These are phyloP conservation scores for Orychophragmus violaceus DNA, from an alignment of 345 rosid species.

Conservation along the genomic window DNA sequence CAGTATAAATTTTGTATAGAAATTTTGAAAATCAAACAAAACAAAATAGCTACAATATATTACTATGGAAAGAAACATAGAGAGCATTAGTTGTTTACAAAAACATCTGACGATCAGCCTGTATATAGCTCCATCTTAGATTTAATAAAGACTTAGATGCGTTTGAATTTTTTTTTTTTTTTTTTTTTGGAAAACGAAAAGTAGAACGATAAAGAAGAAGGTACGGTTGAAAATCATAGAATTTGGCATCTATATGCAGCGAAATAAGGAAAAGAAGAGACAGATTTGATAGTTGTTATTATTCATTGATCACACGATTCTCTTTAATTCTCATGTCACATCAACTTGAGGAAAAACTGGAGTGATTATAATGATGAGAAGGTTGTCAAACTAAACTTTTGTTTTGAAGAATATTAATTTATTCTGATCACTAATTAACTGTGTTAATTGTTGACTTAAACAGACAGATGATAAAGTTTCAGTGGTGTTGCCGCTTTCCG, in stretches of 20 bases:
- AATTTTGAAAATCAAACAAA: no score
- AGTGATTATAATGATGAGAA: constrained; percentile 23
- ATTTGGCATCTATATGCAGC: background rate
- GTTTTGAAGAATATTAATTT: background rate
- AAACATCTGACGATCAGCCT: no score
- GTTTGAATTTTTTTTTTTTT: background rate
- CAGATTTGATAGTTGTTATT: constrained; percentile 30
- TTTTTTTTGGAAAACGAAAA: no score
- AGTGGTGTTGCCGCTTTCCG: constrained; percentile 19
- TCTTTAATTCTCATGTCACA: constrained; percentile 7
- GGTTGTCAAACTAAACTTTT: background rate
- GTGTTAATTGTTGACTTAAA: constrained; percentile 32
- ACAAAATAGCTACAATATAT: no score
- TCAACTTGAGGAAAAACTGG: constrained; percentile 7
- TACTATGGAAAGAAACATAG: no score
- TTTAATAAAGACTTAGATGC: background rate
- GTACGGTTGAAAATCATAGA: constrained; percentile 5
- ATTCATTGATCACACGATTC: constrained; percentile 25
- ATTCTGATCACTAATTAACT: background rate
- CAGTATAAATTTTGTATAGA: no score
- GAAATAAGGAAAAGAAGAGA: constrained; percentile 12
- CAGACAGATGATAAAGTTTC: constrained; percentile 18
- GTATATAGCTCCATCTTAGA: background rate
- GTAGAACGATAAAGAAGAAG: background rate
- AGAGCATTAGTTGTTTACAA: no score